phyloP scores from a whole-genome alignment of 441 rosid species.

The Arabidopsis lyrata region DNA sequence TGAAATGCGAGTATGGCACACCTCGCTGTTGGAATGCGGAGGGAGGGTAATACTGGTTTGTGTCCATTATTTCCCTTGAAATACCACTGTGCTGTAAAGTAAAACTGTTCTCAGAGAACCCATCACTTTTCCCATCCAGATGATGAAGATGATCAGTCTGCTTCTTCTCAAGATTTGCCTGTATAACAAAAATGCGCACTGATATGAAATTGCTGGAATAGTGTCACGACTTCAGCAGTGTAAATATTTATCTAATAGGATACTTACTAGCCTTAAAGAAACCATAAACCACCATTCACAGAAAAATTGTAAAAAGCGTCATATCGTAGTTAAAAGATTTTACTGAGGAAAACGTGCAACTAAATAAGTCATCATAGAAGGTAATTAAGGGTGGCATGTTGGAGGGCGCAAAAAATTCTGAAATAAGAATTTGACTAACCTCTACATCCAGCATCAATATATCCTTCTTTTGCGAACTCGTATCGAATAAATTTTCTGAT shows the following conservation, averaged over 20 bases:
- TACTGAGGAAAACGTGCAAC: conserved; percentile 16
- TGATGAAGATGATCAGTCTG: conserved; percentile 53
- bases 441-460: conserved; percentile 50
- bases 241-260: neutral
- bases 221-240: neutral
- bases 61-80: conserved; percentile 49
- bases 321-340: conserved; percentile 8
- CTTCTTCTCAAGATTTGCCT: conserved; percentile 56
- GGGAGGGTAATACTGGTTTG: conserved; percentile 46
- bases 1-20: conserved; percentile 47
- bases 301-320: conserved; percentile 10
- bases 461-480: conserved; percentile 54
- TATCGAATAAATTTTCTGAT: conserved; percentile 49
- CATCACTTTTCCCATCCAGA: conserved; percentile 57
- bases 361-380: conserved; percentile 20
- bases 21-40: conserved; percentile 40
- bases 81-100: conserved; percentile 49
- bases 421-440: conserved; percentile 50
- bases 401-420: conserved; percentile 1
- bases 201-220: conserved; percentile 20
- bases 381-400: conserved; percentile 1
- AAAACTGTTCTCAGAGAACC: conserved; percentile 51
- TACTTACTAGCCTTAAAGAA: neutral
- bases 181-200: conserved; percentile 34
- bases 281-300: conserved; percentile 15